A percentile compares a stretch with the other conserved stretches of the same genome.
phyloP scores from a whole-genome alignment of 306 rosid genomes.

The Bauhinia variegata region DNA sequence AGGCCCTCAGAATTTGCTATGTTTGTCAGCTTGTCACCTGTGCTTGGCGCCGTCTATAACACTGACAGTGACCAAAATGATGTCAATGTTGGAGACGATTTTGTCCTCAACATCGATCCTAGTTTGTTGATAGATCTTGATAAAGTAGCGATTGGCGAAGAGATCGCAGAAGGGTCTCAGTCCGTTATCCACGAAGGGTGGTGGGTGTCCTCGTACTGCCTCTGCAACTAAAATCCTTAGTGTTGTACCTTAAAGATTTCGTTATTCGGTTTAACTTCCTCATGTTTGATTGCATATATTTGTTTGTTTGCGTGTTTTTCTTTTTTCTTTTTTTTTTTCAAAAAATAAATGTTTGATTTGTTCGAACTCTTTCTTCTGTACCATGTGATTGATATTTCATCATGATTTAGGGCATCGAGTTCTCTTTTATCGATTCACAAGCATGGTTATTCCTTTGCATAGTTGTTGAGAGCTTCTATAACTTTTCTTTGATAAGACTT shows the following conservation, averaged over 20 bases:
- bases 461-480: not conserved
- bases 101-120: constrained; percentile 48
- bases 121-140: constrained; percentile 40
- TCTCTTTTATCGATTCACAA: too few species aligned
- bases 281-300: constrained; percentile 35
- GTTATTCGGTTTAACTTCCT: constrained; percentile 18
- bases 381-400: not conserved
- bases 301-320: not conserved
- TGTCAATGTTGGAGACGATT: constrained; percentile 10
- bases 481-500: not conserved
- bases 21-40: not conserved
- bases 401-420: too few species aligned
- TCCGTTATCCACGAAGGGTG: constrained; percentile 55
- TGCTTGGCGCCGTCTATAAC: constrained; percentile 8
- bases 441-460: not conserved
- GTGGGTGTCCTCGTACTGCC: constrained; percentile 46
- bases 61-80: not conserved
- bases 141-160: constrained; percentile 31
- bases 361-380: not conserved
- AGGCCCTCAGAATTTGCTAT: constrained; percentile 4
- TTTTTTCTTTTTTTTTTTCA: too few species aligned
- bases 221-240: not conserved
- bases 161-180: constrained; percentile 45
- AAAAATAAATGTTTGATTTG: not conserved
- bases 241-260: not conserved